These are phyloP conservation scores for Lasiodiplodia sp. DNA, from an alignment of 2,329 filamentous ascomycete species.

Conservation along the genomic window DNA sequence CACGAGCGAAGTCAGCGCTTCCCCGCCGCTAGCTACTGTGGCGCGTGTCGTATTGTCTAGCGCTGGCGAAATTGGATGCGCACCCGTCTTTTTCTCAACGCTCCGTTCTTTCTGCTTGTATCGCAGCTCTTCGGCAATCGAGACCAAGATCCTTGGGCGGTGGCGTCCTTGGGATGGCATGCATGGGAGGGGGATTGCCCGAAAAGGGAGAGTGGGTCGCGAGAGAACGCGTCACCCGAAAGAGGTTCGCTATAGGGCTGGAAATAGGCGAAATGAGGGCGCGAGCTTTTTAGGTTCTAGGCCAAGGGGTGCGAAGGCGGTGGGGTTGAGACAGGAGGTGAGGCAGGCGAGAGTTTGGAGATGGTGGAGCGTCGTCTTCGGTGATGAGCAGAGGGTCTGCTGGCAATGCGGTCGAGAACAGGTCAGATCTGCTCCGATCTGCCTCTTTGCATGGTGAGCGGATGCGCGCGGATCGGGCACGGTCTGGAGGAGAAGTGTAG, in stretches of 20 bases:
- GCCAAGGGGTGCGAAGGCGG: conserved; percentile 5
- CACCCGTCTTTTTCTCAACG: not conserved
- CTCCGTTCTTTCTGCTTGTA: not conserved
- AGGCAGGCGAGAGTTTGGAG: conserved; percentile 13
- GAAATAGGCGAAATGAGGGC: conserved; percentile 25
- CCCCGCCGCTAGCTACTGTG: conserved; percentile 3
- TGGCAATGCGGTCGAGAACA: conserved; percentile 4
- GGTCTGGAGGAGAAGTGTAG: not conserved
- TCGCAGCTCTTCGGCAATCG: conserved; percentile 3
- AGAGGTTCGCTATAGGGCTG: conserved; percentile 13
- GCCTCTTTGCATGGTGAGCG: not conserved
- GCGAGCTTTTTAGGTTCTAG: conserved; percentile 2
- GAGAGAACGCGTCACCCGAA: conserved; percentile 18
- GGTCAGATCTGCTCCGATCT: not conserved
- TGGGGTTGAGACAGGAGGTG: conserved; percentile 21
- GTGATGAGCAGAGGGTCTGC: conserved; percentile 10
- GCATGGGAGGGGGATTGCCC: not conserved
- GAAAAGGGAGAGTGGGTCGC: not conserved
- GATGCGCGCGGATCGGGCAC: conserved; percentile 2
- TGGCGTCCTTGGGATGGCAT: conserved; percentile 6
- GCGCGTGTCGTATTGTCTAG: conserved; percentile 1
- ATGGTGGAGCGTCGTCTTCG: conserved; percentile 2
- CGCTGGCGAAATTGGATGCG: not conserved
- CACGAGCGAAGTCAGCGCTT: conserved; percentile 5
- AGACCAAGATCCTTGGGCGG: not conserved